Conservation (phyloP, 805 yeast genomes). For the Starmerella riodocensis region DNA sequence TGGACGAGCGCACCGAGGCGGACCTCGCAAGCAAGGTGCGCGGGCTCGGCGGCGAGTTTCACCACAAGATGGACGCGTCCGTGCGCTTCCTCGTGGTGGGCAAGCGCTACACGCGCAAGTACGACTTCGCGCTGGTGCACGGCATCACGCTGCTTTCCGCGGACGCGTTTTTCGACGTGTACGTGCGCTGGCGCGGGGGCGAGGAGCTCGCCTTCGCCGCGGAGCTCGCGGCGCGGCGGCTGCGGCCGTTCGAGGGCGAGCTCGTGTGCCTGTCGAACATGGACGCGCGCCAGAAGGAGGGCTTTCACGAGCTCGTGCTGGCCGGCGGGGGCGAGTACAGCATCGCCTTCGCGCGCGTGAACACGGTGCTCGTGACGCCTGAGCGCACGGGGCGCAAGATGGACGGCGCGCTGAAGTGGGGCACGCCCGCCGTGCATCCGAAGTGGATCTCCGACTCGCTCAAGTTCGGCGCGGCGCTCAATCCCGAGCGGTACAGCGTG, state of each 20-base stretch:
- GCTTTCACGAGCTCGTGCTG: conserved; percentile 22
- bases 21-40: conserved; percentile 10
- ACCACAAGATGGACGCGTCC: conserved; percentile 6
- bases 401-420: conserved; percentile 30
- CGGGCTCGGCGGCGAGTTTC: conserved; percentile 20
- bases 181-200: conserved; percentile 43
- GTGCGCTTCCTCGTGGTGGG: conserved; percentile 39
- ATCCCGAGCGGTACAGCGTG: conserved; percentile 27
- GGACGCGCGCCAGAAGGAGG: conserved; percentile 20
- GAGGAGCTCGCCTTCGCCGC: conserved; percentile 23
- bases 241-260: conserved; percentile 26
- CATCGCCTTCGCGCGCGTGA: conserved; percentile 22
- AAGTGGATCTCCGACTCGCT: conserved; percentile 35
- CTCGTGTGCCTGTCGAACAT: conserved; percentile 31
- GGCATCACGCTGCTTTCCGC: conserved; percentile 48
- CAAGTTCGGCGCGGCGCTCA: conserved; percentile 31
- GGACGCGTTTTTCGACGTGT: conserved; percentile 33
- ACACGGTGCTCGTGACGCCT: conserved; percentile 26
- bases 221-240: conserved; percentile 19
- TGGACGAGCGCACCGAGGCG: conserved; percentile 16
- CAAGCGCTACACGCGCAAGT: conserved; percentile 39
- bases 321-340: conserved; percentile 27
- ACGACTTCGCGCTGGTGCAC: conserved; percentile 35
- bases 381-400: conserved; percentile 26
- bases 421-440: conserved; percentile 32